Conservation (phyloP, 306 rosid genomes). For the Parietaria judaica region DNA sequence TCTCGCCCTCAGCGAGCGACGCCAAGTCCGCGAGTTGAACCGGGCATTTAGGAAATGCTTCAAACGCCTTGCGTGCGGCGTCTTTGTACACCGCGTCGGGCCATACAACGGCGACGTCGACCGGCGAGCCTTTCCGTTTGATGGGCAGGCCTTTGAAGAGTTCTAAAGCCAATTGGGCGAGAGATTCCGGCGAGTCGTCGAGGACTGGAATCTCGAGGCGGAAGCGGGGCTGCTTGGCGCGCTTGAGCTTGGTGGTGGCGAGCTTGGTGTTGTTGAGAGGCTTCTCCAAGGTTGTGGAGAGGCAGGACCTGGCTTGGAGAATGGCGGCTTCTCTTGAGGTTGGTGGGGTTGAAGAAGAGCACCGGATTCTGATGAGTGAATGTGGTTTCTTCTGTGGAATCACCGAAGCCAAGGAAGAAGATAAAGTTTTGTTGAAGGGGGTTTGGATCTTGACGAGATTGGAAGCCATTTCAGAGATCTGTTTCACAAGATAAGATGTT, state of each 20-base stretch:
- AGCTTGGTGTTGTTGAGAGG: conserved; percentile 75
- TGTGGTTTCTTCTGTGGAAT: conserved; percentile 16
- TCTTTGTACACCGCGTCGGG: conserved; percentile 33
- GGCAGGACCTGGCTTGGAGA: conserved; percentile 67
- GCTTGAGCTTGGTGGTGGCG: conserved; percentile 51
- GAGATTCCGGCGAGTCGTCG: conserved; percentile 53
- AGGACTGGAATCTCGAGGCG: conserved; percentile 66
- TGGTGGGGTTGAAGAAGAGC: conserved; percentile 63
- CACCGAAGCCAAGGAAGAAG: conserved; percentile 17
- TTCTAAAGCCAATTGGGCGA: conserved; percentile 52
- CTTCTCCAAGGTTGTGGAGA: conserved; percentile 58
- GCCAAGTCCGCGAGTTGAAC: conserved; percentile 46
- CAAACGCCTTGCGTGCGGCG: conserved; percentile 40
- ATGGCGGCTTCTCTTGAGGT: conserved; percentile 70
- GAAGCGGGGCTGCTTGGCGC: conserved; percentile 62
- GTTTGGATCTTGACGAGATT: conserved; percentile 29
- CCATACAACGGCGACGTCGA: conserved; percentile 48
- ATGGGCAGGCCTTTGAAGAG: conserved; percentile 52
- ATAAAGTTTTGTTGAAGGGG: conserved; percentile 10
- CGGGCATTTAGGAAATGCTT: conserved; percentile 33
- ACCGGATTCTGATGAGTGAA: background rate
- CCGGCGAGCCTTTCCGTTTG: conserved; percentile 53
- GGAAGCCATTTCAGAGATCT: conserved; percentile 42
- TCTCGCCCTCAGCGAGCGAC: conserved; percentile 28
- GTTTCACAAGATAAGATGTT: conserved; percentile 30